These are phyloP conservation scores for Pseudogymnoascus sp. DNA, from an alignment of 2,329 filamentous ascomycete genomes.

Conservation along the genomic window DNA sequence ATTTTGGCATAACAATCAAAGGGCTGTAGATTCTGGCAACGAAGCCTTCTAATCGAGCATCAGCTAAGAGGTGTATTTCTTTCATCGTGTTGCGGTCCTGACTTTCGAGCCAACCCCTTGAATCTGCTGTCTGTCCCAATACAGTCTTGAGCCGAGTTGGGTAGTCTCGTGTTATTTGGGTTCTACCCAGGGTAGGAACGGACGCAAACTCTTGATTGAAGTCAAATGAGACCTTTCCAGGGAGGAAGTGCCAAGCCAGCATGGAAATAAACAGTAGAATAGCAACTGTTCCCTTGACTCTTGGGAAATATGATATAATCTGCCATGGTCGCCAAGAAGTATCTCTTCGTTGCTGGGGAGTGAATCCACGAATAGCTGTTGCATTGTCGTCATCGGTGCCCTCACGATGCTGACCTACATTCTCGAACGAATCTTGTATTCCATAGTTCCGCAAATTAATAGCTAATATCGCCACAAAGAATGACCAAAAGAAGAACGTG, in stretches of 20 bases:
- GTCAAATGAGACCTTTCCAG: background rate
- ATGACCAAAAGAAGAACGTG: background rate
- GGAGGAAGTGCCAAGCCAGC: background rate
- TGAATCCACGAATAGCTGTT: background rate
- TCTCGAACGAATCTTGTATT: background rate
- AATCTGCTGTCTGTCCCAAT: background rate
- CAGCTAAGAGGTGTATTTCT: background rate
- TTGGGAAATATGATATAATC: background rate
- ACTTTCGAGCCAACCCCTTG: background rate
- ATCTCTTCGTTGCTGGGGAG: background rate
- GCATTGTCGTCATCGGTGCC: background rate
- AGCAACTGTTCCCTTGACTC: background rate
- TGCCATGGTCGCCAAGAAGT: background rate
- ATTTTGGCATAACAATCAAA: background rate
- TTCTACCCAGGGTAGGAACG: background rate
- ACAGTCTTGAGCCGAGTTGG: background rate
- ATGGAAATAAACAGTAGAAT: background rate
- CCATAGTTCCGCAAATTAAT: background rate
- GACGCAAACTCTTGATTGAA: background rate
- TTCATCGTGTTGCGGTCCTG: background rate
- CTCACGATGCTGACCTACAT: background rate
- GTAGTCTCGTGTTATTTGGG: background rate
- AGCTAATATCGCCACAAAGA: background rate
- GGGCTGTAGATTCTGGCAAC: background rate
- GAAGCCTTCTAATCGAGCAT: background rate